Conservation (phyloP, 768 basidiomycete genomes). For the Russula abietina region DNA sequence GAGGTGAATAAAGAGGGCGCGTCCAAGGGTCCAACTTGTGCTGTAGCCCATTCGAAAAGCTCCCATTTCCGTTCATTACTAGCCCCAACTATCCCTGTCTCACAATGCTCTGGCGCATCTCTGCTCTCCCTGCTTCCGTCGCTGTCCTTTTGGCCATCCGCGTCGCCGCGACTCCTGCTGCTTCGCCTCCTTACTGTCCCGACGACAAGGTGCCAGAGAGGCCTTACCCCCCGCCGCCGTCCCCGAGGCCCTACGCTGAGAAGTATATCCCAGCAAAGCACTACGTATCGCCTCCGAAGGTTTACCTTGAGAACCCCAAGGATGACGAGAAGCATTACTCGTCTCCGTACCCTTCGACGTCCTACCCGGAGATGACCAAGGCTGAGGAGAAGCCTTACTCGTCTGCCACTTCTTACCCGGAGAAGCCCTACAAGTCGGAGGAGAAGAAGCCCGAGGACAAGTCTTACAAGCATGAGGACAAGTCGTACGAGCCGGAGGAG, state of each 20-base stretch:
- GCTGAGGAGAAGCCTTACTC: background rate
- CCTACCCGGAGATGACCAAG: background rate
- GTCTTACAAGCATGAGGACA: no score
- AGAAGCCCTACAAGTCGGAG: background rate
- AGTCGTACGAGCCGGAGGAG: background rate
- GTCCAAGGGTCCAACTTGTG: background rate
- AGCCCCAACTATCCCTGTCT: background rate
- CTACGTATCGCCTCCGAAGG: background rate
- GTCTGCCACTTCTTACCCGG: background rate
- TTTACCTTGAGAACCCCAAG: background rate
- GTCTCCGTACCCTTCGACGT: background rate
- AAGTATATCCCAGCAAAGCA: background rate
- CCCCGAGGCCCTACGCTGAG: background rate
- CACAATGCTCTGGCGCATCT: conserved; percentile 8
- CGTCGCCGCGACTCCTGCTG: conserved; percentile 8
- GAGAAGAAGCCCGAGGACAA: background rate
- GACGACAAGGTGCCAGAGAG: background rate
- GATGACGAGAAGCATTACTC: background rate
- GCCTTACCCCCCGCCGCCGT: background rate
- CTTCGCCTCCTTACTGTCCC: background rate
- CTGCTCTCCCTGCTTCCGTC: conserved; percentile 3
- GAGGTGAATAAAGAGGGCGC: conserved; percentile 4
- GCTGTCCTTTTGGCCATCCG: conserved; percentile 1
- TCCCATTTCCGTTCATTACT: conserved; percentile 16
- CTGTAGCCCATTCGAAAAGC: conserved; percentile 1